Evolutionary conservation across 148 eudicot species (phyloP).

Genomic region (Nepenthes gracilis): DNA sequence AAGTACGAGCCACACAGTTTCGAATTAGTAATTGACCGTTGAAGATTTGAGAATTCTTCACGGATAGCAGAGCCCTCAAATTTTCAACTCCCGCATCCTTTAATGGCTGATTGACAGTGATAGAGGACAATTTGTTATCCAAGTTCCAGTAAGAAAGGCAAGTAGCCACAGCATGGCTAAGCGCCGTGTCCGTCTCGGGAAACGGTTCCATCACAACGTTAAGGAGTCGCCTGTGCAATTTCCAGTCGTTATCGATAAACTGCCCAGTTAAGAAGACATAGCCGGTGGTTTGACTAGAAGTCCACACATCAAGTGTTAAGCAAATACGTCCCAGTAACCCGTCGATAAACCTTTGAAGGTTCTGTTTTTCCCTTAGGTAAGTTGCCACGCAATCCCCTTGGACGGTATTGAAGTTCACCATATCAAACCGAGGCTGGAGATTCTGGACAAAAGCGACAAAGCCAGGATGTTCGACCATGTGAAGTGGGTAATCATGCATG

Average conservation of each 20-base stretch:
- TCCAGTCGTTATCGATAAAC: slow-evolving; percentile 33
- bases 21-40: slow-evolving; percentile 60
- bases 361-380: slow-evolving; percentile 58
- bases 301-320: slow-evolving; percentile 61
- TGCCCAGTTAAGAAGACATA: slow-evolving; percentile 44
- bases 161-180: slow-evolving; percentile 78
- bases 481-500: slow-evolving; percentile 69
- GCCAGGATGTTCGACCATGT: slow-evolving; percentile 73
- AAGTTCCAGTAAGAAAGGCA: slow-evolving; percentile 83
- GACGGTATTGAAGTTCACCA: slow-evolving; percentile 61
- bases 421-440: slow-evolving; percentile 65
- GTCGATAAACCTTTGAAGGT: slow-evolving; percentile 51
- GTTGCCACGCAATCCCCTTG: slow-evolving; percentile 80
- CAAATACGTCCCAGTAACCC: slow-evolving; percentile 64
- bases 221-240: slow-evolving; percentile 59
- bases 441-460: slow-evolving; percentile 55
- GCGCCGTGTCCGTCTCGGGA: slow-evolving; percentile 68
- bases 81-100: slow-evolving; percentile 43
- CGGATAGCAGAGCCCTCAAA: slow-evolving; percentile 64
- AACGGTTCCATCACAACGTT: slow-evolving; percentile 81
- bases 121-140: slow-evolving; percentile 58
- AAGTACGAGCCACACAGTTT: slow-evolving; percentile 67
- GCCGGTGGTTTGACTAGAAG: slow-evolving; percentile 46
- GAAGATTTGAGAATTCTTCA: slow-evolving; percentile 51
- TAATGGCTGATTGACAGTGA: slow-evolving; percentile 52